A percentile compares a stretch with the other conserved stretches of the same genome.
These are phyloP conservation scores for Gracilaria gracilis DNA, from an alignment of 23 red algal species.

Conservation along the genomic window DNA sequence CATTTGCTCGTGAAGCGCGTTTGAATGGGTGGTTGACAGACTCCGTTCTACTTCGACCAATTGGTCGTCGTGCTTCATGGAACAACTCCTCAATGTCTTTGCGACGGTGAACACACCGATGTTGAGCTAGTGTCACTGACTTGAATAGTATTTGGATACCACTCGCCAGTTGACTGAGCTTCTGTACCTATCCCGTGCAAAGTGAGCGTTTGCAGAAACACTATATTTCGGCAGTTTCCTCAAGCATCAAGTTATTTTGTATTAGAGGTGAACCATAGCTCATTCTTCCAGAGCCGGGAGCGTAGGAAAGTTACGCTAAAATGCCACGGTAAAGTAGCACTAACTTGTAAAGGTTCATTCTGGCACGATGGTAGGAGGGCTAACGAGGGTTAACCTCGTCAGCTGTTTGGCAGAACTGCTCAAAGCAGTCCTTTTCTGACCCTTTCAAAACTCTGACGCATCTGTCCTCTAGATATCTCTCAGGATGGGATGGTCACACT, in stretches of 20 bases:
- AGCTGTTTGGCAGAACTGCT: too few species aligned
- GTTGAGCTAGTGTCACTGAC: constrained; percentile 33
- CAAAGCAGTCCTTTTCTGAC: too few species aligned
- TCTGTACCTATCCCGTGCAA: not conserved
- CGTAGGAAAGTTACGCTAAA: not conserved
- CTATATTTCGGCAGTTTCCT: not conserved
- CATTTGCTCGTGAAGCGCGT: constrained; percentile 79
- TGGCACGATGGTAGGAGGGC: not conserved
- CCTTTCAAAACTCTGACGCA: not conserved
- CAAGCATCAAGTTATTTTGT: not conserved
- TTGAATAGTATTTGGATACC: not conserved
- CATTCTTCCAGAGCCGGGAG: not conserved
- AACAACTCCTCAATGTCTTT: constrained; percentile 37
- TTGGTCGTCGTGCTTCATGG: constrained; percentile 82
- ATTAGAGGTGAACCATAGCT: not conserved
- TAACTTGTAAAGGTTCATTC: not conserved
- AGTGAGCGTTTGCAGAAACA: not conserved
- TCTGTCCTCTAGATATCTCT: too few species aligned
- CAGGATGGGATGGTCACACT: too few species aligned
- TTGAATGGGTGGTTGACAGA: constrained; percentile 76
- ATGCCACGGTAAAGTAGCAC: not conserved
- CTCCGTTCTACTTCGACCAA: constrained; percentile 78
- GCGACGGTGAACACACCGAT: not conserved
- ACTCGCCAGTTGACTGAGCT: not conserved
- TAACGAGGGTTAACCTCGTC: too few species aligned